phyloP scores from a whole-genome alignment of 1,284 basidiomycete genomes.

The Cryptococcus hybrid region DNA sequence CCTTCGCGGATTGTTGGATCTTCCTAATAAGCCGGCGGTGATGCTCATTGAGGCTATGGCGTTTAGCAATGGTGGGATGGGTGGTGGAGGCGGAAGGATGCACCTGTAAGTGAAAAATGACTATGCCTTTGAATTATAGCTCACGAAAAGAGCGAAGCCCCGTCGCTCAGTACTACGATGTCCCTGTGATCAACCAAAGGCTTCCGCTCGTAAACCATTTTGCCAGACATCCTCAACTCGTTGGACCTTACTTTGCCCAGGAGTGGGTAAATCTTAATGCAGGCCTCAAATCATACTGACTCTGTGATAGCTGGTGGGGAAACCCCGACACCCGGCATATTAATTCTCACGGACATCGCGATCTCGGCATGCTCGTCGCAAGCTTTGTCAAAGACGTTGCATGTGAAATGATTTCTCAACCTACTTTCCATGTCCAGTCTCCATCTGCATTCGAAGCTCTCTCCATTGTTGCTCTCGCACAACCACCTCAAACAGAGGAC shows the following conservation, averaged over 20 bases:
- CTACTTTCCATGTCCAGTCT: conserved; percentile 13
- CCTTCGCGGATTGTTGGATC: conserved; percentile 40
- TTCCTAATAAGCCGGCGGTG: conserved; percentile 40
- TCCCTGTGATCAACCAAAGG: conserved; percentile 46
- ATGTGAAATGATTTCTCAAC: conserved; percentile 33
- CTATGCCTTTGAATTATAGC: not conserved
- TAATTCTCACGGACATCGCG: conserved; percentile 43
- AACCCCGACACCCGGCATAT: conserved; percentile 46
- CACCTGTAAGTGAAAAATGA: conserved; percentile 30
- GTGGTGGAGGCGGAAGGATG: conserved; percentile 46
- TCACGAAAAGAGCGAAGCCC: conserved; percentile 19
- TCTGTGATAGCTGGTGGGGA: conserved; percentile 36
- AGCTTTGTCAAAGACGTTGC: conserved; percentile 40
- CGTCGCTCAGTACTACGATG: conserved; percentile 48
- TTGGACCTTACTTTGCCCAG: conserved; percentile 42
- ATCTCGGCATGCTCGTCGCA: conserved; percentile 38
- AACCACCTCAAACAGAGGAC: not conserved
- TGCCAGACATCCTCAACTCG: conserved; percentile 43
- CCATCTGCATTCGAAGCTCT: not conserved
- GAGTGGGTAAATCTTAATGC: conserved; percentile 25
- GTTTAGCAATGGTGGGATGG: conserved; percentile 46
- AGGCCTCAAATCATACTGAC: not conserved
- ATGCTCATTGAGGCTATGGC: conserved; percentile 44
- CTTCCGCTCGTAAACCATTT: conserved; percentile 46
- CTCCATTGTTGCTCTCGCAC: not conserved